A percentile compares a stretch with the other conserved stretches of the same genome.
These are phyloP conservation scores for Candida ficus DNA, from an alignment of 805 yeast species.

Conservation along the genomic window DNA sequence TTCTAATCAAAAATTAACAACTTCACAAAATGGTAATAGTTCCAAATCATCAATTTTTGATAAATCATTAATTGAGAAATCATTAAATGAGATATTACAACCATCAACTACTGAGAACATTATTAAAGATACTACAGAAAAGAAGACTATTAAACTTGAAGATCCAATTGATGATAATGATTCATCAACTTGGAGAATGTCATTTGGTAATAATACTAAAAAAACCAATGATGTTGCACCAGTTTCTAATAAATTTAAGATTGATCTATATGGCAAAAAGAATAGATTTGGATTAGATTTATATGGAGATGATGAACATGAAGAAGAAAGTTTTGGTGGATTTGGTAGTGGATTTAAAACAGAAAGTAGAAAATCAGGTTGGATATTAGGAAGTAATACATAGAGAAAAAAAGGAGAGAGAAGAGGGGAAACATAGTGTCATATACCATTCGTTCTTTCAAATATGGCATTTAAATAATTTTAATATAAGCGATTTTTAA, in stretches of 20 bases:
- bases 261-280: constrained; percentile 24
- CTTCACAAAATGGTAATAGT: constrained; percentile 1
- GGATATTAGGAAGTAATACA: constrained; percentile 1
- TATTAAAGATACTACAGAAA: background rate
- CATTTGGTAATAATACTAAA: constrained; percentile 1
- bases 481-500: no score
- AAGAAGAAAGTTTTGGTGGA: constrained; percentile 3
- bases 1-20: background rate
- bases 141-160: background rate
- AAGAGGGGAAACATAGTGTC: no score
- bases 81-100: constrained; percentile 14
- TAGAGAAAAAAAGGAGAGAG: no score
- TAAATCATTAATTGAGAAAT: constrained; percentile 20
- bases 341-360: constrained; percentile 5
- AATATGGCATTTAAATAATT: no score
- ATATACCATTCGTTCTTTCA: no score
- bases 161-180: background rate
- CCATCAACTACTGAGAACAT: background rate
- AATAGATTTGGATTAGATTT: constrained; percentile 20
- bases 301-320: constrained; percentile 17
- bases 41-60: constrained; percentile 18
- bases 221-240: no score
- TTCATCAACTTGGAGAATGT: constrained; percentile 8
- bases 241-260: constrained; percentile 20
- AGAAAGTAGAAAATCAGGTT: background rate